Evolutionary conservation across 768 basidiomycete species (phyloP), one percentile per base, ranked within the genome.

Genomic region (Phlebiopsis gigantea): DNA sequence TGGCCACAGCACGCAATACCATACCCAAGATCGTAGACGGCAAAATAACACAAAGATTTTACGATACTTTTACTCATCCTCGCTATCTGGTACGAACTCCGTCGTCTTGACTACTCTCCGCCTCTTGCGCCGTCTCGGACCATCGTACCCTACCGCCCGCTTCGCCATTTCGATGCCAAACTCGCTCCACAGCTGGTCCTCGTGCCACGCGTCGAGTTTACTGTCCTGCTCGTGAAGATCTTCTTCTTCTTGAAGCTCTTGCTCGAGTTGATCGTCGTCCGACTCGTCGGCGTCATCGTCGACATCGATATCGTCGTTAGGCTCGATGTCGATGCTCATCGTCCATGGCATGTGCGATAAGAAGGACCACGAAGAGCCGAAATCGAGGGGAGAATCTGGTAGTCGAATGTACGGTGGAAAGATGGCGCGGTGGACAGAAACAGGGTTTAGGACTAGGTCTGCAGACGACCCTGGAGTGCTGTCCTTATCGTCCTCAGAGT

Each of bases 241-340:
- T 5, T 65, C 71, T 28, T 84, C 83, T 7, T 77, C 77, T 21
- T 65, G 51, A 47, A 82, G 59, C 62, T 79, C 81, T 0, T 56
- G 62, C 17, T 57, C 58, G 39, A 80, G 53, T 22, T 61, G 70
- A 17, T 70, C 72, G 19, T 73, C 70, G 52, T 82, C 75, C 4
- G 69, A 69, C 48, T 66, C 57, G 19, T 66, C 65, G 14, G 67
- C 34, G 57, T 73, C 53, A 1, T 66, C 56, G 4, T 60, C 73
- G 0, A 67, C 68, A 12, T 62, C 57, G 0, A 60, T 70, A 0
- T 68, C 69, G 12, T 60, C 58, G 0, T 60, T 63, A 0, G 39
- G 17, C 14, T 34, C 69, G 5, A 53, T 7, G 26, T 57, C 46
- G 6, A 42, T n/a, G 8, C 46, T 31, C 19, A 50, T 42, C 3